These are phyloP conservation scores for Alternaria longipes DNA, from an alignment of 2,329 filamentous ascomycete species.

Conservation along the genomic window DNA sequence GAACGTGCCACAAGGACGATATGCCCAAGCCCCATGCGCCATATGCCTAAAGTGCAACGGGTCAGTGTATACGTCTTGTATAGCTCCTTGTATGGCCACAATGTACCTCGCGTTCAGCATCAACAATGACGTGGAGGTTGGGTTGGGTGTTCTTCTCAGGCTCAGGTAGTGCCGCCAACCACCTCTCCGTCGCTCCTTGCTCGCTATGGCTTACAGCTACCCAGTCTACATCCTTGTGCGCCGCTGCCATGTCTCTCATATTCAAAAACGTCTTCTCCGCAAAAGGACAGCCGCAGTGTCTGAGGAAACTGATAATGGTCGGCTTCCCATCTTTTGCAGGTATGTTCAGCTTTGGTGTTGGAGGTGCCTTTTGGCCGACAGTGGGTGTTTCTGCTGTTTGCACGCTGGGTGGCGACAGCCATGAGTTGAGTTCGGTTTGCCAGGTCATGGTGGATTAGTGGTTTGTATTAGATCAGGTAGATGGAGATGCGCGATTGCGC, in stretches of 20 bases:
- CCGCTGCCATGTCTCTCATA: slow-evolving; percentile 38
- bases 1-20: slow-evolving; percentile 68
- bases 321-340: slow-evolving; percentile 62
- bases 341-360: slow-evolving; percentile 62
- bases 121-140: slow-evolving; percentile 67
- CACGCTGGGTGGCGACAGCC: slow-evolving; percentile 49
- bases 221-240: slow-evolving; percentile 40
- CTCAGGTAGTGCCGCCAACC: slow-evolving; percentile 42
- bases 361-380: slow-evolving; percentile 66
- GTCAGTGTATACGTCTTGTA: no score
- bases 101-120: slow-evolving; percentile 61
- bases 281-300: slow-evolving; percentile 79
- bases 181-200: slow-evolving; percentile 40
- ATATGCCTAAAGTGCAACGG: slow-evolving; percentile 55
- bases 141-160: slow-evolving; percentile 53
- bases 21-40: slow-evolving; percentile 72
- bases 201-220: slow-evolving; percentile 51
- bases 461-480: not conserved
- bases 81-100: no score
- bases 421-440: slow-evolving; percentile 55
- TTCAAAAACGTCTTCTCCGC: slow-evolving; percentile 70
- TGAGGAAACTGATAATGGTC: slow-evolving; percentile 71
- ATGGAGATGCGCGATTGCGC: not conserved
- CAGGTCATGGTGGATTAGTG: slow-evolving; percentile 44
- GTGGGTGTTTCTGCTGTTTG: slow-evolving; percentile 56